Evolutionary conservation across 2,329 filamentous ascomycete genomes (phyloP).

Genomic region (Corynespora cassiicola): DNA sequence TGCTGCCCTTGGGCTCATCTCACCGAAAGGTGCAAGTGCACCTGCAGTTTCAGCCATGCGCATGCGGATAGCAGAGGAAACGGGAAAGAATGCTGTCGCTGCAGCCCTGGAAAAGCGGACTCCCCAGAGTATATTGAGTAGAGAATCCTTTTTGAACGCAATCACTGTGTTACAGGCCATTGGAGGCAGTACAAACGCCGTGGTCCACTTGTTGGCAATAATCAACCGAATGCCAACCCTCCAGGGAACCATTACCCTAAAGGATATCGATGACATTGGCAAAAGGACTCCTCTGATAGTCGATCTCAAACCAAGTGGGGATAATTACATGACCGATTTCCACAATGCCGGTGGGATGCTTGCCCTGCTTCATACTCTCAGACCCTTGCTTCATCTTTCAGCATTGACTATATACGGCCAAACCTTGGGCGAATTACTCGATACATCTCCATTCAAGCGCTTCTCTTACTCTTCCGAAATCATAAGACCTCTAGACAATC

Average conservation of each 20-base stretch:
- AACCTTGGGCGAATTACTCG: conserved; percentile 79
- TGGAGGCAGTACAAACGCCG: conserved; percentile 52
- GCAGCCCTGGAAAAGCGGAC: conserved; percentile 47
- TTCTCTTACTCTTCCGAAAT: conserved; percentile 13
- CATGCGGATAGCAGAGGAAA: conserved; percentile 61
- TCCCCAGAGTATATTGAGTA: conserved; percentile 54
- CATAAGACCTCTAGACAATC: conserved; percentile 68
- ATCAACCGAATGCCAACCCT: conserved; percentile 58
- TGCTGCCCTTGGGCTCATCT: conserved; percentile 61
- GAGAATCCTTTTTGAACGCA: conserved; percentile 57
- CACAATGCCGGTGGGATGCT: conserved; percentile 83
- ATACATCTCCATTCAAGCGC: conserved; percentile 74
- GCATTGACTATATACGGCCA: conserved; percentile 81
- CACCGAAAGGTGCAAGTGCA: conserved; percentile 59
- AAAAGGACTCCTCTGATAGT: conserved; percentile 83
- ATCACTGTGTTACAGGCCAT: conserved; percentile 54
- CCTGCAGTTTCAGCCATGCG: conserved; percentile 61
- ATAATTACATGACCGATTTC: conserved; percentile 86
- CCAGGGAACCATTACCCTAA: conserved; percentile 76
- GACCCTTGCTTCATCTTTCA: conserved; percentile 77
- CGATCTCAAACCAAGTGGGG: conserved; percentile 81
- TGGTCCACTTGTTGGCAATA: conserved; percentile 54
- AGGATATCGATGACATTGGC: conserved; percentile 79
- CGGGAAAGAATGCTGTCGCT: conserved; percentile 57
- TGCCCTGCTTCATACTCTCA: conserved; percentile 79